phyloP scores from a whole-genome alignment of 768 basidiomycete species.

The Leccinellum rugosiceps region DNA sequence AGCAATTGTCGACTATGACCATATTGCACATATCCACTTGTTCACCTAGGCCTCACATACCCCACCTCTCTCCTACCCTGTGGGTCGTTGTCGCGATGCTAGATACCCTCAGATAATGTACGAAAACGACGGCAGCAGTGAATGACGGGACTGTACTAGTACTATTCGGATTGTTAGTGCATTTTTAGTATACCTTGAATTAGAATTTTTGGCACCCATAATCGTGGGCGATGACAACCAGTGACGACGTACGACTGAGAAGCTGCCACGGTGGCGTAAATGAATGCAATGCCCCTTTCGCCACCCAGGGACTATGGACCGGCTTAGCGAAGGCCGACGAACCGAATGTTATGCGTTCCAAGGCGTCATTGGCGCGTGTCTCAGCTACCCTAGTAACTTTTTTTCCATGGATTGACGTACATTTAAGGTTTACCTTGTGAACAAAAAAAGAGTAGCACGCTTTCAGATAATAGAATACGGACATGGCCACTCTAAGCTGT shows the following conservation, averaged over 20 bases:
- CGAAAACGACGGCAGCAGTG: slow-evolving; percentile 25
- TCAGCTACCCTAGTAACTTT: slow-evolving; percentile 11
- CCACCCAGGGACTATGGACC: slow-evolving; percentile 23
- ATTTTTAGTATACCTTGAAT: slow-evolving; percentile 36
- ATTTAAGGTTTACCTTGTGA: slow-evolving; percentile 22
- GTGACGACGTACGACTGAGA: neutral
- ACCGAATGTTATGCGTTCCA: slow-evolving; percentile 9
- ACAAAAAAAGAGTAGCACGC: neutral
- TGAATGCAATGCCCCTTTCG: slow-evolving; percentile 9
- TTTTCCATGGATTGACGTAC: slow-evolving; percentile 15
- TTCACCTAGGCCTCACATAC: slow-evolving; percentile 15
- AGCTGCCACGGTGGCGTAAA: slow-evolving; percentile 12
- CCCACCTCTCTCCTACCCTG: slow-evolving; percentile 9
- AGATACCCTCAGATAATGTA: slow-evolving; percentile 32
- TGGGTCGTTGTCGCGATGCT: slow-evolving; percentile 32
- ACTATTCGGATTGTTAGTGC: slow-evolving; percentile 28
- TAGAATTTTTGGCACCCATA: slow-evolving; percentile 30
- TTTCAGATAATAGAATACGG: slow-evolving; percentile 4
- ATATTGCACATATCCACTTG: slow-evolving; percentile 30
- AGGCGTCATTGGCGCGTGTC: slow-evolving; percentile 14
- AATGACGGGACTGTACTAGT: slow-evolving; percentile 33
- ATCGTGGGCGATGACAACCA: neutral
- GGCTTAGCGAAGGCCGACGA: slow-evolving; percentile 15
- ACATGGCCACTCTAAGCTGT: neutral
- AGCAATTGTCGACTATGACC: slow-evolving; percentile 26